Evolutionary conservation across 1,139 yeast genomes (phyloP).

Genomic region (Maudiozyma humilis): DNA sequence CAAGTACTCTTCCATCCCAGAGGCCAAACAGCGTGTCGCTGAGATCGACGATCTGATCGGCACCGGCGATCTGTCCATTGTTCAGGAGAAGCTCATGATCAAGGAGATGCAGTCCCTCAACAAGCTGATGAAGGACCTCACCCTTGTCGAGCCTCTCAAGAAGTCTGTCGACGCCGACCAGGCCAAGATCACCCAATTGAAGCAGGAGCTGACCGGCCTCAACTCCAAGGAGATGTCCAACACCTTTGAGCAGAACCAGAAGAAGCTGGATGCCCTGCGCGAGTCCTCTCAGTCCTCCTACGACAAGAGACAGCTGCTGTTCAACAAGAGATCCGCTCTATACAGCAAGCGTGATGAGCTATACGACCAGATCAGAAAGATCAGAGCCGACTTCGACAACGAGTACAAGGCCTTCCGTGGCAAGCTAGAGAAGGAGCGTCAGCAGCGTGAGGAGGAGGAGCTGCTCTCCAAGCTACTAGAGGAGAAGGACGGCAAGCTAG

Average conservation of each 20-base stretch:
- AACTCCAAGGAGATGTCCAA: constrained; percentile 56
- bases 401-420: constrained; percentile 65
- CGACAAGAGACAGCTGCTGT: constrained; percentile 57
- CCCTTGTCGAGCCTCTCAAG: constrained; percentile 66
- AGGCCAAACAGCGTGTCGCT: constrained; percentile 66
- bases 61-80: constrained; percentile 75
- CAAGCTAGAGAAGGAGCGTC: constrained; percentile 60
- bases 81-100: constrained; percentile 80
- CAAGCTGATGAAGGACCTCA: constrained; percentile 74
- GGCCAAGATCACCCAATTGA: constrained; percentile 66
- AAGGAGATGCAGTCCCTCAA: constrained; percentile 81
- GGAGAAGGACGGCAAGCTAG: constrained; percentile 54
- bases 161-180: constrained; percentile 74
- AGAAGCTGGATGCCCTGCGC: constrained; percentile 54
- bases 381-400: constrained; percentile 60
- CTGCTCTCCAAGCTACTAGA: constrained; percentile 47
- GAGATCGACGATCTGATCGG: constrained; percentile 69
- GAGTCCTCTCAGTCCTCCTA: constrained; percentile 54
- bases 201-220: constrained; percentile 53
- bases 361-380: constrained; percentile 53
- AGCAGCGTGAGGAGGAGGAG: constrained; percentile 64
- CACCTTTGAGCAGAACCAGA: constrained; percentile 47
- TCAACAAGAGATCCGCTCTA: constrained; percentile 59
- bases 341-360: constrained; percentile 64
- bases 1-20: constrained; percentile 63